A percentile compares a stretch with the other conserved stretches of the same genome.
These are phyloP conservation scores for Arthroderma sp. DNA, from an alignment of 2,329 filamentous ascomycete genomes.

Conservation along the genomic window DNA sequence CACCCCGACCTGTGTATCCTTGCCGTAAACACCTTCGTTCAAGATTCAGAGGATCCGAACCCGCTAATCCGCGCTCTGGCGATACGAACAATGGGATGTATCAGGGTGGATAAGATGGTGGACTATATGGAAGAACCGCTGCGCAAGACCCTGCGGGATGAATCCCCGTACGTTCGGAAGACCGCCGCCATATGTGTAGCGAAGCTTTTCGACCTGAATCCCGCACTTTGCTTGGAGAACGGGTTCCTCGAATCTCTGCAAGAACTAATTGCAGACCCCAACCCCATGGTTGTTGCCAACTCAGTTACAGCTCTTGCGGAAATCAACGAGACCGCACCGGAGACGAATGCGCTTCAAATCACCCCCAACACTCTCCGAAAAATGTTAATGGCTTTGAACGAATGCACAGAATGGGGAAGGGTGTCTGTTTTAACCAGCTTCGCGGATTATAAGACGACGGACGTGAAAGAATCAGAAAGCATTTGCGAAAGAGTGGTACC, in stretches of 20 bases:
- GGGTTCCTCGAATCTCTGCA: conserved; percentile 89
- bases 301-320: conserved; percentile 87
- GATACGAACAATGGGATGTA: conserved; percentile 97
- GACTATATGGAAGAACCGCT: conserved; percentile 99
- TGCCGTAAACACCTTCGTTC: conserved; percentile 96
- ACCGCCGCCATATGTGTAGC: conserved; percentile 96
- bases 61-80: conserved; percentile 87
- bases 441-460: conserved; percentile 73
- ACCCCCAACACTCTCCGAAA: conserved; percentile 80
- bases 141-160: conserved; percentile 88
- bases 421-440: conserved; percentile 86
- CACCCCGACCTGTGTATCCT: conserved; percentile 97
- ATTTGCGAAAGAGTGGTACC: conserved; percentile 93
- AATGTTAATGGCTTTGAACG: conserved; percentile 87
- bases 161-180: conserved; percentile 96
- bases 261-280: conserved; percentile 91
- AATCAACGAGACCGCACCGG: conserved; percentile 78
- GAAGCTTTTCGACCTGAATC: conserved; percentile 93
- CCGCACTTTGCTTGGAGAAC: conserved; percentile 85
- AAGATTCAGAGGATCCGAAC: conserved; percentile 97
- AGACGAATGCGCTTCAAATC: conserved; percentile 75
- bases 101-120: conserved; percentile 97
- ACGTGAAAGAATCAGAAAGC: conserved; percentile 92
- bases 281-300: conserved; percentile 98
- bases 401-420: conserved; percentile 96